Evolutionary conservation across 441 rosid genomes (phyloP).

Genomic region (Eutrema salsugineum): DNA sequence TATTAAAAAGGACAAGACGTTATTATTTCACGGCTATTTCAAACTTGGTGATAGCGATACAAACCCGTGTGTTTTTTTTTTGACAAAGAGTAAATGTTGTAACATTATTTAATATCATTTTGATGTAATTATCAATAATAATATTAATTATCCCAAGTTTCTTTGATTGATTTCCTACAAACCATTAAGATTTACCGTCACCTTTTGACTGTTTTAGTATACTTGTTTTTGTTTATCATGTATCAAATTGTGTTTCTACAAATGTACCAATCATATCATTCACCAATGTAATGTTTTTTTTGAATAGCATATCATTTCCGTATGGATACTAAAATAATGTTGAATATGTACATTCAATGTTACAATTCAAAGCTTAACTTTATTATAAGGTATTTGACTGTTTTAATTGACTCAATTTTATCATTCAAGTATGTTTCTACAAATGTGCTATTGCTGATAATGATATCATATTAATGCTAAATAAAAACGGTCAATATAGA

Average conservation of each 20-base stretch:
- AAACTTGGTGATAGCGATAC: conserved; percentile 19
- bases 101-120: not conserved
- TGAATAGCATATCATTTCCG: not conserved
- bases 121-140: too few species aligned
- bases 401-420: too few species aligned
- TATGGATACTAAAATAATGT: not conserved
- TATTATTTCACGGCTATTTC: conserved; percentile 3
- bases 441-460: too few species aligned
- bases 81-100: not conserved
- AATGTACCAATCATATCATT: not conserved
- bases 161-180: not conserved
- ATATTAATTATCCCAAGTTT: too few species aligned
- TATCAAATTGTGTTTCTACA: not conserved
- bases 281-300: not conserved
- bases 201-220: not conserved
- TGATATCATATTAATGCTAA: too few species aligned
- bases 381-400: too few species aligned
- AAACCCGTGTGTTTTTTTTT: not conserved
- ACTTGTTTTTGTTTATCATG: not conserved
- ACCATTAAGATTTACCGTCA: not conserved
- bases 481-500: too few species aligned
- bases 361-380: not conserved
- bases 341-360: not conserved
- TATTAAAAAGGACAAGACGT: conserved; percentile 11
- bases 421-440: too few species aligned